phyloP scores from a whole-genome alignment of 805 yeast genomes.

The Barnettozyma sucrosica region DNA sequence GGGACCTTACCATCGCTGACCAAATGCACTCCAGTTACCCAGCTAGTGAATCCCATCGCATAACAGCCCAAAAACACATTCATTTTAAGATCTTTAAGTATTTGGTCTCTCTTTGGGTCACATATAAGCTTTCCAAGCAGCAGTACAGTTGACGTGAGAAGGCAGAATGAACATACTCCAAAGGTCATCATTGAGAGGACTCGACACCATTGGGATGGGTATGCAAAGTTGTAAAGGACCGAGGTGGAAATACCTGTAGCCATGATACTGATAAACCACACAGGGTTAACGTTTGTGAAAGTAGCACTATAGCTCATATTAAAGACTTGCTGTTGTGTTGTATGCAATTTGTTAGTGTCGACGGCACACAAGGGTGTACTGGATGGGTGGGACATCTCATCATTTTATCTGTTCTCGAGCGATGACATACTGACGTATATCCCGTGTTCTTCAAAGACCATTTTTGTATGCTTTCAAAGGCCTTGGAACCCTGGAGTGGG shows the following conservation, averaged over 20 bases:
- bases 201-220: conserved; percentile 51
- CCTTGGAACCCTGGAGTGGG: no score
- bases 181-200: conserved; percentile 57
- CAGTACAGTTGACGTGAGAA: conserved; percentile 37
- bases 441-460: no score
- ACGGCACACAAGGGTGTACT: no score
- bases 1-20: conserved; percentile 34
- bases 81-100: conserved; percentile 37
- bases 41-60: conserved; percentile 73
- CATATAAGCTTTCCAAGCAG: conserved; percentile 35
- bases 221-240: conserved; percentile 62
- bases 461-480: no score
- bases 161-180: conserved; percentile 47
- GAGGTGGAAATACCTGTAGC: conserved; percentile 73
- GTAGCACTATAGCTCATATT: not conserved
- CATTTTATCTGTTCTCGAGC: no score
- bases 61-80: conserved; percentile 71
- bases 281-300: conserved; percentile 37
- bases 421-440: no score
- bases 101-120: conserved; percentile 25
- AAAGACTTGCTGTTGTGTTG: not conserved
- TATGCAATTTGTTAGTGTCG: no score
- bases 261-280: conserved; percentile 74
- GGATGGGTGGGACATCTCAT: no score
- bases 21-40: conserved; percentile 49